phyloP scores from a whole-genome alignment of 2,329 filamentous ascomycete genomes.

The Xylariaceae sp. region DNA sequence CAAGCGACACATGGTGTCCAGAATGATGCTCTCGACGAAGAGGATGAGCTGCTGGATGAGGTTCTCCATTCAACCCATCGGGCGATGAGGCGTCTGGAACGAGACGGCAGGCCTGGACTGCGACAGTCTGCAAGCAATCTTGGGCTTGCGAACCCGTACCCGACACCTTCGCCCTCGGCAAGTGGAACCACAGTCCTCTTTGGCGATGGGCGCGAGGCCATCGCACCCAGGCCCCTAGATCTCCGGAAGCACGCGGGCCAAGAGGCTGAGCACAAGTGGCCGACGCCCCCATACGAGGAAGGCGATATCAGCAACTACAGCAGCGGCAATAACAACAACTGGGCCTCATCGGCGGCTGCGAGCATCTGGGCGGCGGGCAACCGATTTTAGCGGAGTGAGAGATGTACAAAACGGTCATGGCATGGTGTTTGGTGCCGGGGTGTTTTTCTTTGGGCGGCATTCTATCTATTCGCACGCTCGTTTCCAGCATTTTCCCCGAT shows the following conservation, averaged over 20 bases:
- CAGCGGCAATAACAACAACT: too few species aligned
- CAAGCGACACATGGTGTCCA: conserved; percentile 68
- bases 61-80: conserved; percentile 70
- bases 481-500: conserved; percentile 18
- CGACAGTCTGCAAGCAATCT: conserved; percentile 59
- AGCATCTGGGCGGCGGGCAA: conserved; percentile 71
- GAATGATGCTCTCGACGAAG: conserved; percentile 92
- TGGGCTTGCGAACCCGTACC: conserved; percentile 54
- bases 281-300: conserved; percentile 91
- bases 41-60: conserved; percentile 92
- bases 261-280: conserved; percentile 64
- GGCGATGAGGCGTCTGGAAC: conserved; percentile 65
- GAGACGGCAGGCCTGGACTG: conserved; percentile 40
- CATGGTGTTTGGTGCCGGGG: conserved; percentile 24
- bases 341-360: conserved; percentile 74
- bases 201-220: conserved; percentile 52
- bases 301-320: too few species aligned
- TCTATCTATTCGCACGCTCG: conserved; percentile 21
- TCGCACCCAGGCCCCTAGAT: conserved; percentile 64
- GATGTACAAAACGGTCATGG: conserved; percentile 24
- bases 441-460: conserved; percentile 16
- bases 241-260: conserved; percentile 48
- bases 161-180: conserved; percentile 68
- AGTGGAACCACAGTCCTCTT: conserved; percentile 73
- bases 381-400: conserved; percentile 39